Base-by-base conservation (phyloP, 2,329 filamentous ascomycete species). In the Torrubiella hemipterigena region DNA sequence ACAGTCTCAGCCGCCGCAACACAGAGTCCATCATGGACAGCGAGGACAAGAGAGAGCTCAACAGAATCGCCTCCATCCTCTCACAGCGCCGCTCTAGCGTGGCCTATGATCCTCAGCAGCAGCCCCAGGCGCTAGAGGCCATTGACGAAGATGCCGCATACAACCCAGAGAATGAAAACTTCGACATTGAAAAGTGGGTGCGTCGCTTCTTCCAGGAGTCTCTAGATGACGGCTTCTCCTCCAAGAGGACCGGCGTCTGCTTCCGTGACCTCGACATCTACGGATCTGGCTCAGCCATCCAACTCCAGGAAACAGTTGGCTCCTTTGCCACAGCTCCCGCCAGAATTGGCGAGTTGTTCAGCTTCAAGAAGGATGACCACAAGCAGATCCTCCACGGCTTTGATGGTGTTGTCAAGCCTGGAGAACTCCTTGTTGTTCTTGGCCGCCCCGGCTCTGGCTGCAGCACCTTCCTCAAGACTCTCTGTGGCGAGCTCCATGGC, bases 391-490 rank as follows among this genome's bases (percentile, higher is more conserved):
- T 83, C 13, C 61, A 64, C 19, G 56, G 65, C 33, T 80, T 83
- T 37, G 69, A 81, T 42, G 79, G 79, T 4, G 40, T 81, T 3
- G 50, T 83, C 11, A 60, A 66, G 35, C 65, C 61, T 30, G 77
- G 78, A 4, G 77, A 84, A 58, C 69, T 83, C 49, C 51, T 82
- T 14, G 66, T 81, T 3, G 77, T 83, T 2, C 63, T 84, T 0
- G 78, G 79, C 3, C 64, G 76, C 17, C 78, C 79, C 1, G 69
- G 69, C 0, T 73, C 68, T 5, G 76, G 77, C 5, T 81, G 76
- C 50, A 71, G 64, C 30, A 81, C 76, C 0, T 54, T 80, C 1
- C 56, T 81, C 7, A 79, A 78, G 52, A 63, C 73, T 0, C 56
- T 81, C 17, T 66, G 60, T 12, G 73, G 73, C 23, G 68, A 81